Evolutionary conservation across 768 basidiomycete species (phyloP), one percentile per base, ranked within the genome.

Genomic region (Rhodotorula diobovata): DNA sequence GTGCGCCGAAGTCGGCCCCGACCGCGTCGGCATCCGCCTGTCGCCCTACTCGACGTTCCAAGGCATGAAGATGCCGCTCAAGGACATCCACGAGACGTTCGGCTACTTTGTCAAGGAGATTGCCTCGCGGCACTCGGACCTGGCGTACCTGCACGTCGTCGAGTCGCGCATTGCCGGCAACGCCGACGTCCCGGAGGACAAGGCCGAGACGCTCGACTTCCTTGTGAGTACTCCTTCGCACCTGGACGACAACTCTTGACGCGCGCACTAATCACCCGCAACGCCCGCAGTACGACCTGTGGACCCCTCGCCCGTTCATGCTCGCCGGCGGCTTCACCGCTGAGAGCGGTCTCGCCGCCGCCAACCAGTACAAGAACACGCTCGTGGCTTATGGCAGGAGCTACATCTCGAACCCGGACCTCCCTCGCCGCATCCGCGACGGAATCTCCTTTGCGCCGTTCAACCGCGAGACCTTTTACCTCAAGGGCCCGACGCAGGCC

Each of bases 11-110:
- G 79, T 89, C 46, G 89, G 89, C 1, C 78, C 81, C 37, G 83
- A 85, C 34, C 82, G 82, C 30, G 83, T 85, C 2, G 86, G 81
- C 0, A 80, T 90, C 54, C 82, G 88, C 15, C 51, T 89, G 39
- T 67, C 87, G 86, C 6, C 72, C 12, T 62, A 61, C 63, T 59
- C 63, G 32, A 61, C 68, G 20, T 77, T 78, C 77, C 81, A 77
- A 80, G 51, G 30, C n/a, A 58, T 66, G 81, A 80, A 62, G 83
- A 82, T 56, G 84, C 14, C 56, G 20, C 53, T 65, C 66, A 30
- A 69, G 28, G 64, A 76, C 56, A 75, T 71, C 37, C 18, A 59
- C 61, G 72, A 76, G 64, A 75, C 72, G 16, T 78, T 76, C 80
- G 71, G 81, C 0, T 82, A 87, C 78, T 84, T 82, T 76, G 85